These are phyloP conservation scores for Clausena lansium DNA, from an alignment of 345 rosid genomes.

Conservation along the genomic window DNA sequence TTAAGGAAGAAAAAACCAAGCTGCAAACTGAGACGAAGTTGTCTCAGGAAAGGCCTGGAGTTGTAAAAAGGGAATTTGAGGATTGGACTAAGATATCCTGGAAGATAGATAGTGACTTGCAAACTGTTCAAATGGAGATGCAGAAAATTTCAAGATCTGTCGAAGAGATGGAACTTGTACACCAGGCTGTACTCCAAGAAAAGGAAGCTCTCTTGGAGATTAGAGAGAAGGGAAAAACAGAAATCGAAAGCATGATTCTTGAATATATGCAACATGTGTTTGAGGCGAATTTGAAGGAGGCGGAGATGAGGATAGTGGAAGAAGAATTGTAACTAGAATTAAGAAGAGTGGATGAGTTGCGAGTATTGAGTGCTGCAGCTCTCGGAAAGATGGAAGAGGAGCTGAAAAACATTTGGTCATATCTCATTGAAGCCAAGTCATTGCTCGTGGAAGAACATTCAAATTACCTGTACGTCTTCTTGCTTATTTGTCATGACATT, in stretches of 20 bases:
- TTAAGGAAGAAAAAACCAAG: constrained; percentile 75
- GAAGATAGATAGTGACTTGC: constrained; percentile 45
- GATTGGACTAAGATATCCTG: constrained; percentile 35
- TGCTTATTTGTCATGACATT: constrained; percentile 1
- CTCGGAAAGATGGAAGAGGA: constrained; percentile 44
- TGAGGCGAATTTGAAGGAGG: constrained; percentile 49
- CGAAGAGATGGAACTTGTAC: constrained; percentile 48
- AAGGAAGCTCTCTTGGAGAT: constrained; percentile 53
- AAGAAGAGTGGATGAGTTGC: constrained; percentile 39
- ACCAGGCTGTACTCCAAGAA: constrained; percentile 47
- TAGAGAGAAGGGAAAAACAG: constrained; percentile 45
- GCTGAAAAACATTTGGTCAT: constrained; percentile 30
- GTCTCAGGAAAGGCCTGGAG: constrained; percentile 53
- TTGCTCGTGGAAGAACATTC: constrained; percentile 21
- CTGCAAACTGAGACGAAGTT: constrained; percentile 59
- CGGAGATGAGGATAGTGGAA: constrained; percentile 44
- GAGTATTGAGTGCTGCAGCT: constrained; percentile 25
- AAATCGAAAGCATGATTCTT: constrained; percentile 45
- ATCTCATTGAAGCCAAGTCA: constrained; percentile 43
- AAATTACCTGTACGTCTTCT: constrained; percentile 11
- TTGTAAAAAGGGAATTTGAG: constrained; percentile 43
- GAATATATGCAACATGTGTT: constrained; percentile 58
- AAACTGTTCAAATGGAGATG: constrained; percentile 39
- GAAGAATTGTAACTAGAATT: constrained; percentile 39
- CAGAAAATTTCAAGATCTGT: constrained; percentile 37